A percentile compares a stretch with the other conserved stretches of the same genome.
Evolutionary conservation across 2,329 filamentous ascomycete species (phyloP).

Genomic region (Sarocladium kiliense): DNA sequence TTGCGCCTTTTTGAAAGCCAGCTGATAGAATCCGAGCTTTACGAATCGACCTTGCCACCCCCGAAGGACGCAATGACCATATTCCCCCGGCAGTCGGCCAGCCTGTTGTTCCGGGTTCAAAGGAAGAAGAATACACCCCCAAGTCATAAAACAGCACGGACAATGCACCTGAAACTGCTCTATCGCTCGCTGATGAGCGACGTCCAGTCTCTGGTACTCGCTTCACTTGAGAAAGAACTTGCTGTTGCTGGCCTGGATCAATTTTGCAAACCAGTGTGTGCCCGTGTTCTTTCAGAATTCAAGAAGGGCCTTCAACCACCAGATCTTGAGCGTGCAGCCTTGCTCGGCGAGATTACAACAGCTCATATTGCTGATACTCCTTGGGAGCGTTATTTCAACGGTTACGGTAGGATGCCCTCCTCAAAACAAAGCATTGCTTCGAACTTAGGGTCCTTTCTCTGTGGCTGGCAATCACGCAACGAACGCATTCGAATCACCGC

Average conservation of each 20-base stretch:
- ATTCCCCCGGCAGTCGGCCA: constrained; percentile 77
- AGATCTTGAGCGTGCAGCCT: constrained; percentile 51
- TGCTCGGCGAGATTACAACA: constrained; percentile 48
- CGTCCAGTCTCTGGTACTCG: constrained; percentile 47
- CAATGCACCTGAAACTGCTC: constrained; percentile 63
- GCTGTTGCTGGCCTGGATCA: constrained; percentile 32
- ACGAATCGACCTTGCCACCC: constrained; percentile 54
- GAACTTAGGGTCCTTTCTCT: constrained; percentile 23
- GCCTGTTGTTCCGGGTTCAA: constrained; percentile 72
- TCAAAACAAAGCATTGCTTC: constrained; percentile 26
- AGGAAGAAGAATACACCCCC: constrained; percentile 36
- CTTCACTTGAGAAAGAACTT: constrained; percentile 36
- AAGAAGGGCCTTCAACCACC: constrained; percentile 38
- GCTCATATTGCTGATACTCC: constrained; percentile 37
- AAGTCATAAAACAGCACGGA: constrained; percentile 33
- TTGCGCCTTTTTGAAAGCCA: constrained; percentile 67
- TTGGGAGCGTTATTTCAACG: constrained; percentile 46
- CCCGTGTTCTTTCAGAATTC: constrained; percentile 38
- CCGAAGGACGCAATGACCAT: constrained; percentile 49
- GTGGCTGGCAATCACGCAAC: constrained; percentile 23
- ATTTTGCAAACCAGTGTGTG: constrained; percentile 42
- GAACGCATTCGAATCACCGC: constrained; percentile 21
- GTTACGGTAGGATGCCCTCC: constrained; percentile 37
- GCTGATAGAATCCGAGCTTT: constrained; percentile 65
- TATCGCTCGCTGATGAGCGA: constrained; percentile 77